Percentiles rank a stretch among this genome's conserved stretches.
Conservation (phyloP, 2,329 filamentous ascomycete species). For the Colletotrichum sansevieriae region DNA sequence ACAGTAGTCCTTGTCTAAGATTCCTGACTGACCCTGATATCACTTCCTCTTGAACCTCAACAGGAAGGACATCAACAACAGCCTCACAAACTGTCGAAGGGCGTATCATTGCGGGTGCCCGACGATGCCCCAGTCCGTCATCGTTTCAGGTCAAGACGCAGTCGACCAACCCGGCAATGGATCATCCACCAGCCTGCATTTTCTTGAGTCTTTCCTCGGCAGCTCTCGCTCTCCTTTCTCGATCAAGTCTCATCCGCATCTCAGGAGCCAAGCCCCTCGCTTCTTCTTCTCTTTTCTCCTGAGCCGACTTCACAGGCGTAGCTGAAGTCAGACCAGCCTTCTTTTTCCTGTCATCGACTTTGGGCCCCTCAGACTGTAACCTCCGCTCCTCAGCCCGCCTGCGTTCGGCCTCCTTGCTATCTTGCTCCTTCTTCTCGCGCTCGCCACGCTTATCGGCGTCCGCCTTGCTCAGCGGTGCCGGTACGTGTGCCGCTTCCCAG, state of each 20-base stretch:
- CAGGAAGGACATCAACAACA: too few relatives aligned
- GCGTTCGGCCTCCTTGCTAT: constrained; percentile 76
- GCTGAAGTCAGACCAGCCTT: constrained; percentile 69
- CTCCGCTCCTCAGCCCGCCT: constrained; percentile 81
- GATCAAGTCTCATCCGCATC: constrained; percentile 84
- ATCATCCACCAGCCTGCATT: constrained; percentile 63
- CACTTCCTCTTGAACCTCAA: too few relatives aligned
- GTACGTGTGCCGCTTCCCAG: constrained; percentile 83
- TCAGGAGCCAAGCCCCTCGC: constrained; percentile 87
- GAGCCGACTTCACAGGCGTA: constrained; percentile 76
- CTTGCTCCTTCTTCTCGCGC: constrained; percentile 77
- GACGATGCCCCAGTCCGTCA: background rate
- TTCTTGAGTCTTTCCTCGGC: constrained; percentile 87
- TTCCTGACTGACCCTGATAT: too few relatives aligned
- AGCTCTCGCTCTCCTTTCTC: constrained; percentile 90
- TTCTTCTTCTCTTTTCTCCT: constrained; percentile 88
- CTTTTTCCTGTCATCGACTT: constrained; percentile 64
- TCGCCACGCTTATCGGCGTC: constrained; percentile 79
- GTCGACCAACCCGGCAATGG: background rate
- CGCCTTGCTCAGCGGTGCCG: constrained; percentile 75
- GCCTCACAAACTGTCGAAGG: background rate
- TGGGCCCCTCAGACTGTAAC: constrained; percentile 75
- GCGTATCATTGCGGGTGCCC: background rate
- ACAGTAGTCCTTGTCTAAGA: too few relatives aligned
- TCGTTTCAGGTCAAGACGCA: background rate